Conservation (phyloP, 1,284 basidiomycete genomes). For the Puccinia novopanici region DNA sequence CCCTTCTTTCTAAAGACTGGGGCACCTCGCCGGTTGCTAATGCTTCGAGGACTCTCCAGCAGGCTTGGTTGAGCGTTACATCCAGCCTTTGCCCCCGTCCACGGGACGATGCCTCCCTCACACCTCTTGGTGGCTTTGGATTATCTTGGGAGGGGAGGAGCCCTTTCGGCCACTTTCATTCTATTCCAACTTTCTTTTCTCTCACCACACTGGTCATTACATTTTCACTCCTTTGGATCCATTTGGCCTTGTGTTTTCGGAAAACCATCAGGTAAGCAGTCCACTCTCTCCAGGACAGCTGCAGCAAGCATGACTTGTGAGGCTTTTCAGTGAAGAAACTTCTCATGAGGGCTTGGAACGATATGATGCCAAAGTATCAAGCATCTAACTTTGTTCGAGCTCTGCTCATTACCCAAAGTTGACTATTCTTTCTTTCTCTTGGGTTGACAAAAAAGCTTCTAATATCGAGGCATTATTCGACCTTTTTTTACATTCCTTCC, state of each 20-base stretch:
- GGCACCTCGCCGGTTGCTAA: conserved; percentile 15
- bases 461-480: not conserved
- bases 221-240: too few species aligned
- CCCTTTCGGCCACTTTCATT: conserved; percentile 13
- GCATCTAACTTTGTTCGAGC: not conserved
- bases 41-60: not conserved
- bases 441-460: not conserved
- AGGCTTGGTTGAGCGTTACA: conserved; percentile 8
- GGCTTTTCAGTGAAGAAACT: not conserved
- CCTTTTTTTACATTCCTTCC: not conserved
- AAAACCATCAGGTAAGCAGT: not conserved
- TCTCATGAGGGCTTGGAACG: not conserved
- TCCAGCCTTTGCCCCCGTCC: not conserved
- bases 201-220: too few species aligned
- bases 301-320: not conserved
- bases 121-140: not conserved
- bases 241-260: too few species aligned
- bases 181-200: too few species aligned
- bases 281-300: not conserved
- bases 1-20: not conserved
- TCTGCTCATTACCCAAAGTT: not conserved
- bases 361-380: too few species aligned
- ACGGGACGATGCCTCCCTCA: not conserved
- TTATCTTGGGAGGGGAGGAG: not conserved
- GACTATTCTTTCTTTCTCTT: not conserved